phyloP scores from a whole-genome alignment of 73 alveolate genomes.

The Symbiodinium pilosum region DNA sequence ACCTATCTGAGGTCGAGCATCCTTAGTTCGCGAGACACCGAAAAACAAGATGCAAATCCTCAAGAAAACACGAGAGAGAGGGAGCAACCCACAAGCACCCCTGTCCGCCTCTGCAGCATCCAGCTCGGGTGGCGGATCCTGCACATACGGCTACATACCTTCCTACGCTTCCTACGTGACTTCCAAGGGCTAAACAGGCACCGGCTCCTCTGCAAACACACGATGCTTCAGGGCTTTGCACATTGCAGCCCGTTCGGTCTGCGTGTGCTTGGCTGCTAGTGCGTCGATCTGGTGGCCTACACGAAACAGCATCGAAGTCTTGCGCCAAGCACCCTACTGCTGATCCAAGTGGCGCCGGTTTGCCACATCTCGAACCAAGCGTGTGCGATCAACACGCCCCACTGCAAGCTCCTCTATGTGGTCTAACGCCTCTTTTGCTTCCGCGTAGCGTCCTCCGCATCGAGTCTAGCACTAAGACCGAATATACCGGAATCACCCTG shows the following conservation, averaged over 20 bases:
- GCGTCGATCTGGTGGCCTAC: slow-evolving; percentile 22
- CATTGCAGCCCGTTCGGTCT: slow-evolving; percentile 23
- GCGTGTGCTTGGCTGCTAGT: slow-evolving; percentile 13
- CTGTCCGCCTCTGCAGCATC: not conserved
- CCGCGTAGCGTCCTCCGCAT: slow-evolving; percentile 51
- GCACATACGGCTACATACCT: too few species aligned
- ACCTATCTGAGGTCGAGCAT: too few species aligned
- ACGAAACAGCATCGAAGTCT: not conserved
- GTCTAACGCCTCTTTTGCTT: slow-evolving; percentile 29
- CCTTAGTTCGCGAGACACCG: too few species aligned
- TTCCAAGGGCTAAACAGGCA: too few species aligned
- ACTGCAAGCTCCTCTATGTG: slow-evolving; percentile 52
- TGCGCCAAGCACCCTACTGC: not conserved
- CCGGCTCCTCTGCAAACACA: slow-evolving; percentile 58
- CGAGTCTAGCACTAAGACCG: not conserved
- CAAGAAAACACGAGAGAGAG: too few species aligned
- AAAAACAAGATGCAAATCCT: too few species aligned
- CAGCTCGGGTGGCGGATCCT: not conserved
- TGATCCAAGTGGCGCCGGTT: slow-evolving; percentile 13
- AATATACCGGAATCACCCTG: not conserved
- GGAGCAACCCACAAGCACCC: too few species aligned
- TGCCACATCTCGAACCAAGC: slow-evolving; percentile 50
- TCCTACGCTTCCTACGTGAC: too few species aligned
- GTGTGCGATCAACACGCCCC: slow-evolving; percentile 73
- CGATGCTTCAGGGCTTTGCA: slow-evolving; percentile 75